Base-by-base conservation (phyloP, 1,284 basidiomycete species). In the Amylostereum chailletii region DNA sequence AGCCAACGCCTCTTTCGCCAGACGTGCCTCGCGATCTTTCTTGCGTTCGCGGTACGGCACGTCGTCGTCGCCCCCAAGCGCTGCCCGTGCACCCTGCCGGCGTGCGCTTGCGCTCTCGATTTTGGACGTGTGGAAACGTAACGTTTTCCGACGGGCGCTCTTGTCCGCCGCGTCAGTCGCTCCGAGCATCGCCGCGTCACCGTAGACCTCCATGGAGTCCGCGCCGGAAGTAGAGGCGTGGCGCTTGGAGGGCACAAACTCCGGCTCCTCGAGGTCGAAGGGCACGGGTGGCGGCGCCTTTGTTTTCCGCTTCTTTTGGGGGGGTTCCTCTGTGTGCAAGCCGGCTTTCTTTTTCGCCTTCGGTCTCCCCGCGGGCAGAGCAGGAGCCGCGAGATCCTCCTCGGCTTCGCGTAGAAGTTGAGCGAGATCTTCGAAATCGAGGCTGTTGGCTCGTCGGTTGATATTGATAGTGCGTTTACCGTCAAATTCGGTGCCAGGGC, bases 91-190 rank as follows among this genome's bases (percentile, higher is more conserved):
- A 39, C 82, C 83, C 49, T 83, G 81, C 46, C 88, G 73, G 45
- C 86, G 72, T 8, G 84, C 81, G 51, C 79, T 76, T 9, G 84
- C 71, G 57, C 81, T 83, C 64, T 91, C 90, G 53, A 90, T 87
- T 60, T 82, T 83, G 43, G 89, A 80, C 0, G 86, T 86, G 60
- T 95, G 83, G 81, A 97, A 97, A 33, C 86, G 83, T 27, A 97
- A 75, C 6, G 87, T 77, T 61, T 83, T 82, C 56, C 83, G 86
- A 51, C 86, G 81, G 4, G 83, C 81, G 37, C 72, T 77, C 65
- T 96, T 96, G 69, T 96, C 94, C 7, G 74, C 76, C 4, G 80
- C 76, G 58, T 96, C 94, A 10, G 79, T 77, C 29, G 76, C 68
- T 49, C 79, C 74, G 19, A 97, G 76, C 8, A 77, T 65, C 1